Percentiles rank a stretch among this genome's conserved stretches.
Evolutionary conservation across 352 stramenopile species (phyloP).

Genomic region (Pythium chondricola): DNA sequence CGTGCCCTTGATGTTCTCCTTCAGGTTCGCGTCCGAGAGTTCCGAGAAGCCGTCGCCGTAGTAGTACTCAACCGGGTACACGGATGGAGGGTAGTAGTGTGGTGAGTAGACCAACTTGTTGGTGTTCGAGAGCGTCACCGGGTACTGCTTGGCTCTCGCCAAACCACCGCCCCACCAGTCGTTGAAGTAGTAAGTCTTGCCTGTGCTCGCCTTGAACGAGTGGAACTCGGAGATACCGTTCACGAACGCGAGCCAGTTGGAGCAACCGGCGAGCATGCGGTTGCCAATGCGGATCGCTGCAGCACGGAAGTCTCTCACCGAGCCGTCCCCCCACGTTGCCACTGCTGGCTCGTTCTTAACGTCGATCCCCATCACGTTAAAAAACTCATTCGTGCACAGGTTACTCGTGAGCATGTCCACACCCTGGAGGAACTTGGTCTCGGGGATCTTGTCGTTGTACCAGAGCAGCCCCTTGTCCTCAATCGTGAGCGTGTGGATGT

Average conservation of each 20-base stretch:
- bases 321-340: constrained; percentile 48
- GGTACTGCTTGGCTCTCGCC: constrained; percentile 27
- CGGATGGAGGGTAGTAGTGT: constrained; percentile 62
- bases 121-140: constrained; percentile 29
- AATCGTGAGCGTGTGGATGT: constrained; percentile 33
- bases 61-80: constrained; percentile 53
- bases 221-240: constrained; percentile 44
- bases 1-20: constrained; percentile 9
- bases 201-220: constrained; percentile 30
- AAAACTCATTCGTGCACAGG: constrained; percentile 52
- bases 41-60: constrained; percentile 42
- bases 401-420: constrained; percentile 30
- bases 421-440: constrained; percentile 22
- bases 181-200: constrained; percentile 34
- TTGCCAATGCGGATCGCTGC: constrained; percentile 43
- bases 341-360: constrained; percentile 60
- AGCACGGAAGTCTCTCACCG: constrained; percentile 39
- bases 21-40: constrained; percentile 19
- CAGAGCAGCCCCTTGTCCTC: constrained; percentile 23
- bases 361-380: constrained; percentile 68
- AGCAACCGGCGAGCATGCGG: constrained; percentile 56
- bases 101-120: constrained; percentile 75
- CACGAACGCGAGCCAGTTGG: constrained; percentile 72
- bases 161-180: constrained; percentile 64
- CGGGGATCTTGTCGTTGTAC: constrained; percentile 27